Percentiles rank a stretch among this genome's conserved stretches.
phyloP scores from a whole-genome alignment of 345 rosid genomes.

The Acer yangbiense region DNA sequence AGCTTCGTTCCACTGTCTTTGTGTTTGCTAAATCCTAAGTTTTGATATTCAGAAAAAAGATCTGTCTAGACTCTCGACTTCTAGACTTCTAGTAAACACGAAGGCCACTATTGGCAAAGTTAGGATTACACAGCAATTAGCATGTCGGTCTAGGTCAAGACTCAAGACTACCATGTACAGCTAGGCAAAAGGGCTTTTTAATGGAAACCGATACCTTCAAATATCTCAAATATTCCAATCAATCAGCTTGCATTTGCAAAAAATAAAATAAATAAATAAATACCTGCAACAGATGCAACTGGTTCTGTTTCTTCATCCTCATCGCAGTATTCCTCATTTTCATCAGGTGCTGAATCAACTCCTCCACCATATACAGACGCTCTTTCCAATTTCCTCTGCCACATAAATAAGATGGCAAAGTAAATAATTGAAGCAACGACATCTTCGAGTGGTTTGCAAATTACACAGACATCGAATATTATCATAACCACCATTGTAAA shows the following conservation, averaged over 20 bases:
- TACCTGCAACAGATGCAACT: slow-evolving; percentile 52
- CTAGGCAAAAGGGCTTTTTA: background rate
- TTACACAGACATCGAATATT: background rate
- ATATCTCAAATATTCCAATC: background rate
- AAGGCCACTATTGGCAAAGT: background rate
- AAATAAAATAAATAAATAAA: background rate
- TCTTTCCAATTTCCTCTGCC: slow-evolving; percentile 80
- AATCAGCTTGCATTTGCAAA: slow-evolving; percentile 17
- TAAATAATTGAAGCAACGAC: background rate
- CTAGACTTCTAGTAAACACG: background rate
- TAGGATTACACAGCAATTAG: background rate
- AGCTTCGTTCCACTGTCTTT: background rate
- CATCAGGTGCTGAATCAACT: slow-evolving; percentile 38
- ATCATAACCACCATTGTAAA: background rate
- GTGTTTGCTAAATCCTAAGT: background rate
- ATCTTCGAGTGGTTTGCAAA: background rate
- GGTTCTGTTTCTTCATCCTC: slow-evolving; percentile 47
- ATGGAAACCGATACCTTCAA: background rate
- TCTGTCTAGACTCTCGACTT: background rate
- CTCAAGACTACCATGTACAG: background rate
- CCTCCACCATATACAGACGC: slow-evolving; percentile 48
- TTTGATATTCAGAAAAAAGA: background rate
- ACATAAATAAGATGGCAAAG: slow-evolving; percentile 4
- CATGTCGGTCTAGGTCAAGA: background rate
- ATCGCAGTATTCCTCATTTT: slow-evolving; percentile 29